Percentiles rank a stretch among this genome's conserved stretches.
Conservation (phyloP, 2,329 filamentous ascomycete species). For the Fusarium citri region DNA sequence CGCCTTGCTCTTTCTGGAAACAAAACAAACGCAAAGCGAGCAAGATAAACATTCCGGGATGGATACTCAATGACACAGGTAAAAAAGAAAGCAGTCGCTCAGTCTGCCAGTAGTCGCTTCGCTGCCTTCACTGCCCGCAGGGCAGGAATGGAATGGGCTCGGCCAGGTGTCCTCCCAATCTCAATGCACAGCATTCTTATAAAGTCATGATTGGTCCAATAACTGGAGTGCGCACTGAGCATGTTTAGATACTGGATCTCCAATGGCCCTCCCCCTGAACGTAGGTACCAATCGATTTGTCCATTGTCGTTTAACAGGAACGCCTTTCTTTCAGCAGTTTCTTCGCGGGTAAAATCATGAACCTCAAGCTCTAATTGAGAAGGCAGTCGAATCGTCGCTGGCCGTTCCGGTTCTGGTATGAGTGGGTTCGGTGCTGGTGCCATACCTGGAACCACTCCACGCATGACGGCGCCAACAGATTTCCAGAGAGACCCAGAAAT, state of each 20-base stretch:
- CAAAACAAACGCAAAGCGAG: background rate
- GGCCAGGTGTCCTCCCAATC: conserved; percentile 80
- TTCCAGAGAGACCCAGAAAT: conserved; percentile 73
- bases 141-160: conserved; percentile 65
- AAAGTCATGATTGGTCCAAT: conserved; percentile 90
- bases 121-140: conserved; percentile 69
- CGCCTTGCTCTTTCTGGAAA: conserved; percentile 6
- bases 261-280: conserved; percentile 84
- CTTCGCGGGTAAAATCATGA: conserved; percentile 92
- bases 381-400: conserved; percentile 61
- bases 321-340: conserved; percentile 90
- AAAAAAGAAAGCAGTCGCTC: conserved; percentile 2
- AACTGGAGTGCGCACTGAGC: conserved; percentile 93
- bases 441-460: conserved; percentile 69
- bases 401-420: conserved; percentile 51
- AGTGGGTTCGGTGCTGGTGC: conserved; percentile 48
- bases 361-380: conserved; percentile 90
- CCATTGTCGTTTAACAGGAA: conserved; percentile 94
- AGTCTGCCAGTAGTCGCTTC: conserved; percentile 52
- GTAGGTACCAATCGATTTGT: conserved; percentile 91
- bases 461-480: conserved; percentile 71
- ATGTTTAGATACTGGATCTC: conserved; percentile 98
- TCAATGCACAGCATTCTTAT: conserved; percentile 91
- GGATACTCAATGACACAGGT: background rate
- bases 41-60: background rate